Evolutionary conservation across 2,329 filamentous ascomycete species (phyloP).

Genomic region (Colletotrichum tanaceti): DNA sequence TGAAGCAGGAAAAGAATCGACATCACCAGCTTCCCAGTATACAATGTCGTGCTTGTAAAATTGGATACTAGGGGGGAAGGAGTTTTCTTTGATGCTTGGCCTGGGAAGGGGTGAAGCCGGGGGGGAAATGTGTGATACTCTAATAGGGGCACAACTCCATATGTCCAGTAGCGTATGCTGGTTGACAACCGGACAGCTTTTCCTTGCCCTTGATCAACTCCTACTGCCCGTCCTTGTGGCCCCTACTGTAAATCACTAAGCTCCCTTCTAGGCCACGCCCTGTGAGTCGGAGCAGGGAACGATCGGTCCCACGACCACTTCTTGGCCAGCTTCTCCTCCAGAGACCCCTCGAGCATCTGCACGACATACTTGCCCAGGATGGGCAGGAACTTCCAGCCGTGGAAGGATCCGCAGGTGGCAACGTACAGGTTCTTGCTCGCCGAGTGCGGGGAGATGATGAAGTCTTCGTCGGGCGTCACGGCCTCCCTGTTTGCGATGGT

Average conservation of each 20-base stretch:
- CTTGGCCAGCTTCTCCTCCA: constrained; percentile 48
- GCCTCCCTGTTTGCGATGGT: constrained; percentile 61
- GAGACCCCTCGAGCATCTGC: constrained; percentile 52
- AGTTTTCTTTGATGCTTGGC: no score
- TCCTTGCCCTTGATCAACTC: accelerated
- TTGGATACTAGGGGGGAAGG: no score
- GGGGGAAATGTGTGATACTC: no score
- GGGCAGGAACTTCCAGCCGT: constrained; percentile 64
- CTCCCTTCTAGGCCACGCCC: constrained; percentile 13
- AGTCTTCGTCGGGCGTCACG: constrained; percentile 62
- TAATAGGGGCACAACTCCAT: no score
- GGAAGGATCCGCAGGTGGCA: constrained; percentile 66
- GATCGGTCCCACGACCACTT: constrained; percentile 50
- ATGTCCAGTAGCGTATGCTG: no score
- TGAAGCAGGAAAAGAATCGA: no score
- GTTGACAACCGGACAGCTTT: background rate
- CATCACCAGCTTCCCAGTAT: no score
- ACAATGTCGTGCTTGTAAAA: no score
- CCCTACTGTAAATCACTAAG: background rate
- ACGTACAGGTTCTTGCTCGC: constrained; percentile 61
- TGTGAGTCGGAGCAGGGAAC: constrained; percentile 15
- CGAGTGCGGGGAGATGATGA: constrained; percentile 61
- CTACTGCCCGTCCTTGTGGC: no score
- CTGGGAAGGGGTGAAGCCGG: no score
- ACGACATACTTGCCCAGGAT: constrained; percentile 63